Evolutionary conservation across 345 rosid species (phyloP), one percentile per base, ranked within the genome.

Genomic region (Chamaenerion angustifolium): DNA sequence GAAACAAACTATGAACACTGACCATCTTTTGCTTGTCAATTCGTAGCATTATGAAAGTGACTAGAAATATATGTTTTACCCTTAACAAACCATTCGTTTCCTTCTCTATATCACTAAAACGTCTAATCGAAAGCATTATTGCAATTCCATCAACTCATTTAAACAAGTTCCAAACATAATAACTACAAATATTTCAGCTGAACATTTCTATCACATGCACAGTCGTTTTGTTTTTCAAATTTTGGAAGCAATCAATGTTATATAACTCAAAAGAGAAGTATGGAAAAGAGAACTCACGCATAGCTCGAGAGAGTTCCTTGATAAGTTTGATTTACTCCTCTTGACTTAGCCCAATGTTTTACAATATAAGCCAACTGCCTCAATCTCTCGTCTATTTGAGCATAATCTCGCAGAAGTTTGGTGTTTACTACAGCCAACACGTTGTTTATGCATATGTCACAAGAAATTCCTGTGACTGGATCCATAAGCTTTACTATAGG

Each of bases 401-500:
- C 76, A 67, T 92, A 92, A 68, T 87, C 95, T 43, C 74, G 69
- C 48, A 92, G 79, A 66, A 92, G 98, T 76, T 84, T 92, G 35
- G 98, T 92, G 72, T 92, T 92, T 56, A 84, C 89, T 49, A 92
- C 96, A 51, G 98, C 98, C 69, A 87, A 78, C 58, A 80, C 71
- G 58, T 92, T 92, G 76, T 87, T 92, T 68, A 87, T 64, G 73
- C 98, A 87, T 58, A 92, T 87, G 65, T 92, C 96, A 71, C 96
- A 82, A n/a, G 93, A 82, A 47, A 92, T 80, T 54, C 84, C 95
- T 61, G 95, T 84, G 12, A 48, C 80, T 1, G 96, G 96, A 78
- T 92, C 98, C 94, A 78, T 92, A 18, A 92, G 95, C 79, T 87
- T 92, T 51, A 87, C 98, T 61, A 92, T 78, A 19, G 98, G 98